Evolutionary conservation across 805 yeast genomes (phyloP), one percentile per base, ranked within the genome.

Genomic region (Clavispora santaluciae): DNA sequence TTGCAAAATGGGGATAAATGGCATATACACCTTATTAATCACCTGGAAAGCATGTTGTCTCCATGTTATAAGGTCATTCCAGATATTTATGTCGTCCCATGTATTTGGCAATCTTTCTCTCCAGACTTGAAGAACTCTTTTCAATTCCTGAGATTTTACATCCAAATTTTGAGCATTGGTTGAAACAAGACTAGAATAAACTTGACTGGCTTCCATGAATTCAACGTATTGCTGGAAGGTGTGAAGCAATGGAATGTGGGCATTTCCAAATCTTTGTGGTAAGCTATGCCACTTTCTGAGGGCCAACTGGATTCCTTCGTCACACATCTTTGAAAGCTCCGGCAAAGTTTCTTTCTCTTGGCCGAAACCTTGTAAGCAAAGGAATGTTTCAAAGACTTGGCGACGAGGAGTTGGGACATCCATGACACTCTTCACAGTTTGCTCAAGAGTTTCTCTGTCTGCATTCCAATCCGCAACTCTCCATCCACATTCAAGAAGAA

Each of bases 41-140:
- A 91, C 96, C 49, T 87, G 90, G 73, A 95, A 93, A 0, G 96
- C 97, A 66, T 93, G 98, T 63, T 93, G 98, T 51, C 99, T 76
- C 99, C 99, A 93, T 0, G 98, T 90, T 4, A 93, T 95, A 45
- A 93, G 67, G 58, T 93, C 99, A 51, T 95, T 90, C 99, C 99
- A 93, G 45, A 90, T 78, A 59, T 89, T 91, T 55, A 93, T 90
- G 60, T 93, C 99, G 63, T 93, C 99, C 97, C 98, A 93, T 7
- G 78, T 72, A 55, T 93, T 93, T 10, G 99, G 99, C 38, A 95
- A 70, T 48, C 99, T 80, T 58, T 93, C 99, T 56, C 99, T 74
- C 99, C 99, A 93, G 1, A 95, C 96, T 60, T 89, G 97, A 30
- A 93, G 65, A 0, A 93, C 96, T 40, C 98, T 77, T 64, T 93